phyloP scores from a whole-genome alignment of 73 alveolate genomes.

The Stentor roeselii region DNA sequence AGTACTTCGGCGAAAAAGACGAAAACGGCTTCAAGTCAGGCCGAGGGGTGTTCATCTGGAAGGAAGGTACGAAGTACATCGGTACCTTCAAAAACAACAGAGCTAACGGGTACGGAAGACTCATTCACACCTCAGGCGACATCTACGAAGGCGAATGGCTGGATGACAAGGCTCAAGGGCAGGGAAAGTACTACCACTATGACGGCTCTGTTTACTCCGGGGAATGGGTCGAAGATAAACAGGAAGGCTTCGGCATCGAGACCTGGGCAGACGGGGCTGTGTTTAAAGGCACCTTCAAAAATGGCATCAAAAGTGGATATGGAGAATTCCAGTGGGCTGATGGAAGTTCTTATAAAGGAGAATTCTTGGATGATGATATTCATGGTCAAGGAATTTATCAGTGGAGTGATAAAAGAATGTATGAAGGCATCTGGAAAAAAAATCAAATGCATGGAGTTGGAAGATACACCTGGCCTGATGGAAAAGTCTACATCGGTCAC shows the following conservation, averaged over 20 bases:
- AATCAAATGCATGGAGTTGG: conserved; percentile 64
- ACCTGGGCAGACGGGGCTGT: conserved; percentile 40
- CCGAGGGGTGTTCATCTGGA: conserved; percentile 33
- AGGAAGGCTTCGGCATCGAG: conserved; percentile 79
- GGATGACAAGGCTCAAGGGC: conserved; percentile 50
- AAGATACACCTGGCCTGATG: conserved; percentile 53
- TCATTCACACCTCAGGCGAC: conserved; percentile 47
- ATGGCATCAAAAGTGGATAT: conserved; percentile 61
- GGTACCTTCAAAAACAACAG: conserved; percentile 49
- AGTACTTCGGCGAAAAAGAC: conserved; percentile 12
- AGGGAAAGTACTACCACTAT: conserved; percentile 41
- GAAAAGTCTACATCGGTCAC: conserved; percentile 67
- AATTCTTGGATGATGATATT: conserved; percentile 28
- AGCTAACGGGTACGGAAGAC: conserved; percentile 78
- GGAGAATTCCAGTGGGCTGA: conserved; percentile 55
- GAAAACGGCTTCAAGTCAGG: conserved; percentile 20
- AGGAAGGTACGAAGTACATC: conserved; percentile 44
- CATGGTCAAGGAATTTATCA: conserved; percentile 56
- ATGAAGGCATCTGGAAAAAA: conserved; percentile 52
- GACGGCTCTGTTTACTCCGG: conserved; percentile 60
- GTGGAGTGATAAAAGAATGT: conserved; percentile 46
- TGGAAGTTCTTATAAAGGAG: conserved; percentile 56
- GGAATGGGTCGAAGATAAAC: conserved; percentile 71
- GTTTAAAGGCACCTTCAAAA: conserved; percentile 57
- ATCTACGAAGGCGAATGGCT: conserved; percentile 57